These are phyloP conservation scores for Nannochloropsis salina DNA, from an alignment of 108 stramenopile genomes.

Conservation along the genomic window DNA sequence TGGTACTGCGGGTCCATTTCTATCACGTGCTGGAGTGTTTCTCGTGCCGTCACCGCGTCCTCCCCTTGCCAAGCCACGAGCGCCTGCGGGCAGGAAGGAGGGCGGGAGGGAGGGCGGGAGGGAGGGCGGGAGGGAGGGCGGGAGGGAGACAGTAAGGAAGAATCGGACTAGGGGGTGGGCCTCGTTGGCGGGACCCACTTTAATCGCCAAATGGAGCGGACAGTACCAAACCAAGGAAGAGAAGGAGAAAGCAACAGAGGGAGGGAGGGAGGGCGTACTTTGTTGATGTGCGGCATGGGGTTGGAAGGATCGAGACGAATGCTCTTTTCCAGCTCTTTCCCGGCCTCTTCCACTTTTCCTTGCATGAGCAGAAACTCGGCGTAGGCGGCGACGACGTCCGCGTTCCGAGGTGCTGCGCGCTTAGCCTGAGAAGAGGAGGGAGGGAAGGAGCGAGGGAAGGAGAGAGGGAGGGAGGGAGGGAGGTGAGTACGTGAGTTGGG, in stretches of 20 bases:
- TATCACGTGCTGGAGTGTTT: neutral
- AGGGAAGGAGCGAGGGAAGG: neutral
- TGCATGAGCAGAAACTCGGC: neutral
- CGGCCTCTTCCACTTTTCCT: neutral
- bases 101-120: neutral
- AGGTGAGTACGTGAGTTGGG: neutral
- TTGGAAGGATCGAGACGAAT: neutral
- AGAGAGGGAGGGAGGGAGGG: neutral
- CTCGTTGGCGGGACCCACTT: too few species aligned
- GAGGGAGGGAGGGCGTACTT: neutral
- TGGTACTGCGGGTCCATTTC: slow-evolving; percentile 4
- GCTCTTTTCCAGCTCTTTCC: neutral
- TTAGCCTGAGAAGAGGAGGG: neutral
- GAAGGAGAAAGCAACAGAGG: neutral
- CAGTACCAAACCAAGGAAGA: neutral
- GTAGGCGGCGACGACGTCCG: neutral
- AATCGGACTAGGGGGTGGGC: too few species aligned
- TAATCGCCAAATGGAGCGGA: too few species aligned
- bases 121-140: neutral
- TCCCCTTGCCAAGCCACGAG: neutral
- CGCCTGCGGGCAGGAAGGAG: neutral
- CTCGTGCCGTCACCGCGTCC: neutral
- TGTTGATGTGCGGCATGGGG: neutral
- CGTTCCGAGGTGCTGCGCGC: neutral
- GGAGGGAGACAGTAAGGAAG: neutral